Conservation (phyloP, 805 yeast genomes). For the Pichia scutulata region DNA sequence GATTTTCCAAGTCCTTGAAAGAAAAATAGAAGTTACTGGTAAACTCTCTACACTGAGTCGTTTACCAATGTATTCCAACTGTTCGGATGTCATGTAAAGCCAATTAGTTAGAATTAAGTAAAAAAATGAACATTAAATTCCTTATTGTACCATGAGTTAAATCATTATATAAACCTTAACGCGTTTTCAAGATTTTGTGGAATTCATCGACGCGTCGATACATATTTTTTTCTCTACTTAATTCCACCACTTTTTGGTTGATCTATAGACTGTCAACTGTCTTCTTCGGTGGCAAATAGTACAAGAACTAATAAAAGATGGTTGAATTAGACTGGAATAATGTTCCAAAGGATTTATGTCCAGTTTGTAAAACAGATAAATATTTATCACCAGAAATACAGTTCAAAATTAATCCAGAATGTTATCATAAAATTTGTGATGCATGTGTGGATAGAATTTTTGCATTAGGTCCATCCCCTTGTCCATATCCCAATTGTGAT, state of each 20-base stretch:
- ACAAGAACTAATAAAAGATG: constrained; percentile 16
- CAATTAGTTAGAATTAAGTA: too few relatives aligned
- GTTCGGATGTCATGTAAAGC: not conserved
- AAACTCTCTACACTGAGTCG: constrained; percentile 10
- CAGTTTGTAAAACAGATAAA: constrained; percentile 92
- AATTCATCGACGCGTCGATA: not conserved
- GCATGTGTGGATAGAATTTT: constrained; percentile 94
- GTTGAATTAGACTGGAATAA: constrained; percentile 30
- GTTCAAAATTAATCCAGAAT: constrained; percentile 91
- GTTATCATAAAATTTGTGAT: constrained; percentile 96
- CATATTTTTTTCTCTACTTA: not conserved
- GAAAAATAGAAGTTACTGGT: constrained; percentile 21
- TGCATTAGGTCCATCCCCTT: constrained; percentile 91
- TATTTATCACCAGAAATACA: constrained; percentile 90
- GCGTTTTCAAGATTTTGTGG: not conserved
- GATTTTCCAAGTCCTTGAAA: constrained; percentile 18
- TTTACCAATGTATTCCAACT: not conserved
- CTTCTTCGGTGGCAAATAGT: not conserved
- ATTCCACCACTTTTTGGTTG: too few relatives aligned
- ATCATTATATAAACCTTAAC: not conserved
- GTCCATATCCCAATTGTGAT: constrained; percentile 90
- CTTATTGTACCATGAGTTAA: too few relatives aligned
- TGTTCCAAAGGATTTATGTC: constrained; percentile 56
- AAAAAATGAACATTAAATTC: too few relatives aligned
- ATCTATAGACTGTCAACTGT: not conserved